phyloP scores from a whole-genome alignment of 495 filamentous ascomycete genomes.

The Aspergillus steynii region DNA sequence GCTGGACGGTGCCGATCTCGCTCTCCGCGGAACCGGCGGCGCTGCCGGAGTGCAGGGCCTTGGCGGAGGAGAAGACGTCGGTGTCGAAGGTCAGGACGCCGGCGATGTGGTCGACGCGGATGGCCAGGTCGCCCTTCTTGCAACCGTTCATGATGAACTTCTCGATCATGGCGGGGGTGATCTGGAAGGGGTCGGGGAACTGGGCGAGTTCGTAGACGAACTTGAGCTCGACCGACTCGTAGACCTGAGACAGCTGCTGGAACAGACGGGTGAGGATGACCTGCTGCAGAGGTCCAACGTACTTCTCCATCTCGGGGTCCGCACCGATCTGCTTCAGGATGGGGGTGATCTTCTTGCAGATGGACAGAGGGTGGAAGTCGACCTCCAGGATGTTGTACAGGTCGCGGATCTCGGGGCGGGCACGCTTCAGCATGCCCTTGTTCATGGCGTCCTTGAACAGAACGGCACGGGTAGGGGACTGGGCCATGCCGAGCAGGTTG shows the following conservation, averaged over 20 bases:
- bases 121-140: constrained; percentile 98
- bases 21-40: constrained; percentile 84
- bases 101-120: constrained; percentile 92
- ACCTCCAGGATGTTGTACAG: constrained; percentile 98
- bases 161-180: constrained; percentile 87
- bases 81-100: constrained; percentile 96
- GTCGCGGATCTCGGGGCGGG: constrained; percentile 88
- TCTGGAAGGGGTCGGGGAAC: constrained; percentile 97
- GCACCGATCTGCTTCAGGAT: constrained; percentile 92
- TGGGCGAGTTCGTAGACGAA: constrained; percentile 93
- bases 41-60: constrained; percentile 85
- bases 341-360: constrained; percentile 98
- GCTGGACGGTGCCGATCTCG: constrained; percentile 83
- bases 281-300: constrained; percentile 91
- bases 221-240: constrained; percentile 93
- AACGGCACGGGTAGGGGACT: constrained; percentile 82
- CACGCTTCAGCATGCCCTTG: constrained; percentile 90
- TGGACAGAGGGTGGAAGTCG: constrained; percentile 97
- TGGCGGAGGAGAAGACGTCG: constrained; percentile 96
- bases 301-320: constrained; percentile 95
- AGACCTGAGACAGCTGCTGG: constrained; percentile 98
- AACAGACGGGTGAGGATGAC: constrained; percentile 97
- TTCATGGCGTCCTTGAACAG: constrained; percentile 94
- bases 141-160: constrained; percentile 99
- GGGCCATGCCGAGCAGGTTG: constrained; percentile 89